A percentile compares a stretch with the other conserved stretches of the same genome.
Evolutionary conservation across 2,329 filamentous ascomycete genomes (phyloP).

Genomic region (Daldinia eschscholtzii): DNA sequence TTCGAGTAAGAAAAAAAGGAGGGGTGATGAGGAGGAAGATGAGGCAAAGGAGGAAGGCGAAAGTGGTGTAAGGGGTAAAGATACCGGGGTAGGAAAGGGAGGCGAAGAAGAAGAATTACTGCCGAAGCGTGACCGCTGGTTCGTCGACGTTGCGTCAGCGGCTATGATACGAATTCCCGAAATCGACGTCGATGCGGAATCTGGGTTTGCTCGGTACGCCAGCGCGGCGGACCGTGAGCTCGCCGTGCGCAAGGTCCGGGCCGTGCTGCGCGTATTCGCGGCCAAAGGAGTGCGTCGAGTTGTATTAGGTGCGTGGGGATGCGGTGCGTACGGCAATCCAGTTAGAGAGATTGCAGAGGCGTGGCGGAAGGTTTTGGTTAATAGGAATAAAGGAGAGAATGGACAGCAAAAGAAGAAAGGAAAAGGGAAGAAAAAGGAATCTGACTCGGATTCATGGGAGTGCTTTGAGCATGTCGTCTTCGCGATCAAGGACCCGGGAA

Average conservation of each 20-base stretch:
- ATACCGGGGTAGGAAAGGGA: constrained; percentile 46
- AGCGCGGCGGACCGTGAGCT: constrained; percentile 64
- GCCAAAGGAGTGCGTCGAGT: constrained; percentile 61
- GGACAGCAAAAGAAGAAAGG: constrained; percentile 25
- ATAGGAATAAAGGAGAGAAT: constrained; percentile 29
- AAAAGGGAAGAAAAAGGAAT: constrained; percentile 29
- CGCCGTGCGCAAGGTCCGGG: constrained; percentile 67
- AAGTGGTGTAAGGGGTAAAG: constrained; percentile 38
- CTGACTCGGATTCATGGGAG: constrained; percentile 53
- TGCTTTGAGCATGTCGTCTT: constrained; percentile 67
- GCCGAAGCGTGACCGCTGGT: constrained; percentile 65
- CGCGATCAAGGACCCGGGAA: constrained; percentile 65
- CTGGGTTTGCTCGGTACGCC: constrained; percentile 53
- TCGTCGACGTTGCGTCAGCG: constrained; percentile 69
- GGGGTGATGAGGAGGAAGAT: neutral
- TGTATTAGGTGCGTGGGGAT: constrained; percentile 74
- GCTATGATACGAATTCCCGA: constrained; percentile 72
- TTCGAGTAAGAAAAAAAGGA: neutral
- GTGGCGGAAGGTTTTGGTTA: constrained; percentile 62
- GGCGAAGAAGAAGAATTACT: constrained; percentile 55
- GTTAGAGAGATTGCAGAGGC: constrained; percentile 68
- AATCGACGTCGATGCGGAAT: constrained; percentile 51
- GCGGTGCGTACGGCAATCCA: constrained; percentile 73
- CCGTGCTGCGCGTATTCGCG: constrained; percentile 66
- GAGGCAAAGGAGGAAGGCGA: constrained; percentile 19